phyloP scores from a whole-genome alignment of 352 stramenopile species.

The Globisporangium spinosum region DNA sequence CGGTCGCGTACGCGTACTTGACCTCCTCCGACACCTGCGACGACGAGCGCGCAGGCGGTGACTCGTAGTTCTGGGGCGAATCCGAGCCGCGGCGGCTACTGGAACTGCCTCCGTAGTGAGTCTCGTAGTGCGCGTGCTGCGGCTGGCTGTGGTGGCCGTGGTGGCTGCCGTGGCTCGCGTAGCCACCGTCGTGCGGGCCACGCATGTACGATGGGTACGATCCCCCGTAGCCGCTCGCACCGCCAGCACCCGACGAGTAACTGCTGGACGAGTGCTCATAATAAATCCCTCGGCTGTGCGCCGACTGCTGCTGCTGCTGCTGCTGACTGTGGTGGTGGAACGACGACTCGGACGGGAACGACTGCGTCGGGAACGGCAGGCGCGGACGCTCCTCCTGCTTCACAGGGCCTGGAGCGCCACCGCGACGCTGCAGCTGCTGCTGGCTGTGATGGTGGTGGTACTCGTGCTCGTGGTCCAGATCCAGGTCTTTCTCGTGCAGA shows the following conservation, averaged over 20 bases:
- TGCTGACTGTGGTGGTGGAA: constrained; percentile 32
- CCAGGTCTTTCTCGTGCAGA: constrained; percentile 21
- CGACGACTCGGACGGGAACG: constrained; percentile 57
- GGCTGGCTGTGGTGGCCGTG: constrained; percentile 7
- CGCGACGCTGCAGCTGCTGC: constrained; percentile 1
- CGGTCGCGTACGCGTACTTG: constrained; percentile 31
- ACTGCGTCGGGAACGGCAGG: constrained; percentile 53
- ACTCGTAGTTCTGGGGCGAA: constrained; percentile 26
- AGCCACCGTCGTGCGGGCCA: constrained; percentile 26
- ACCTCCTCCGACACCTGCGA: constrained; percentile 22
- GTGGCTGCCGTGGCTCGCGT: constrained; percentile 18
- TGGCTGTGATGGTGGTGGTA: constrained; percentile 5
- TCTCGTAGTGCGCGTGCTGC: constrained; percentile 29
- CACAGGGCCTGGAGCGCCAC: neutral
- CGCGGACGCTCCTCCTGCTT: constrained; percentile 45
- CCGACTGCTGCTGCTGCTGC: constrained; percentile 12
- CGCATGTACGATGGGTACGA: constrained; percentile 45
- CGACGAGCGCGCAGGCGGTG: constrained; percentile 23
- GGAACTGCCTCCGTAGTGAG: constrained; percentile 12
- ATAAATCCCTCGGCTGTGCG: constrained; percentile 20
- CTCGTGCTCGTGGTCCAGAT: constrained; percentile 26
- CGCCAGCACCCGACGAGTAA: neutral
- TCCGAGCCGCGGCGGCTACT: neutral
- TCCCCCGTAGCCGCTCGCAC: constrained; percentile 12
- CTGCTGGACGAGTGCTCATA: constrained; percentile 24